These are phyloP conservation scores for Ephemerocybe angulata DNA, from an alignment of 768 basidiomycete genomes.

Conservation along the genomic window DNA sequence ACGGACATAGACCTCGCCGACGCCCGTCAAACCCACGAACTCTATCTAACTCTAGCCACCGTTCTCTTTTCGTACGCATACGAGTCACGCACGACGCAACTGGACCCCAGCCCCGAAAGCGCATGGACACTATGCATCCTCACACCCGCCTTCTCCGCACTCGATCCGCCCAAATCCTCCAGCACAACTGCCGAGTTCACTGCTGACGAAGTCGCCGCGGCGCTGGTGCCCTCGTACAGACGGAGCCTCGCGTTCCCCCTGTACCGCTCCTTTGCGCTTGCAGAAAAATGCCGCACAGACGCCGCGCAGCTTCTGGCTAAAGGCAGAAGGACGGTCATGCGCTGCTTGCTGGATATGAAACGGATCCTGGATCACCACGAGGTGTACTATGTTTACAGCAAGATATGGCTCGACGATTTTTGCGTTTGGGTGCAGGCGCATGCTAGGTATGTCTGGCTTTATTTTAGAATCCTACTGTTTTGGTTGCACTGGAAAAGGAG, in stretches of 20 bases:
- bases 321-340: slow-evolving; percentile 60
- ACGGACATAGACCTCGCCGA: slow-evolving; percentile 63
- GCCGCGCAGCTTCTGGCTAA: slow-evolving; percentile 51
- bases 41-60: slow-evolving; percentile 68
- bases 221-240: slow-evolving; percentile 63
- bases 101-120: slow-evolving; percentile 83
- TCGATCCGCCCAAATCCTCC: slow-evolving; percentile 47
- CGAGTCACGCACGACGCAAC: slow-evolving; percentile 71
- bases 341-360: slow-evolving; percentile 71
- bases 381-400: slow-evolving; percentile 85
- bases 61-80: slow-evolving; percentile 81
- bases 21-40: slow-evolving; percentile 47
- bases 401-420: slow-evolving; percentile 83
- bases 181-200: slow-evolving; percentile 22
- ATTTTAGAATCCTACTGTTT: not conserved
- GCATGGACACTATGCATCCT: slow-evolving; percentile 80
- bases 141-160: slow-evolving; percentile 76
- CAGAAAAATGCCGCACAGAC: slow-evolving; percentile 66
- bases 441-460: slow-evolving; percentile 52
- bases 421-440: slow-evolving; percentile 74
- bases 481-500: not conserved
- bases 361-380: slow-evolving; percentile 75
- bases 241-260: slow-evolving; percentile 75
- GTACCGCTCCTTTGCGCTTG: slow-evolving; percentile 72
- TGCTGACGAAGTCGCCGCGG: slow-evolving; percentile 43